These are phyloP conservation scores for Fusarium coicis DNA, from an alignment of 2,329 filamentous ascomycete species.

Conservation along the genomic window DNA sequence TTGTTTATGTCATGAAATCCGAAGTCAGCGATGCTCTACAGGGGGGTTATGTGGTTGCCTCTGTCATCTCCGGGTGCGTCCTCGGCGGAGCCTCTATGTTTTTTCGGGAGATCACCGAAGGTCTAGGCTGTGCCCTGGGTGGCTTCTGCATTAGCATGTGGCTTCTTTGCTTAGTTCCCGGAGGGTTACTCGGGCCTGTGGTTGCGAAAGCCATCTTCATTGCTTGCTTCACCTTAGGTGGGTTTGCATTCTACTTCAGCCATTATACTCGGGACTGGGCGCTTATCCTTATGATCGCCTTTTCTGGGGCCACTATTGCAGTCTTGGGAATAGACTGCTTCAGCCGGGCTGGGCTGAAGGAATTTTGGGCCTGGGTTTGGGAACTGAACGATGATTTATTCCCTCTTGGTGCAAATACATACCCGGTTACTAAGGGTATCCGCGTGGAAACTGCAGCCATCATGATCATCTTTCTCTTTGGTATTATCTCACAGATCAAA, in stretches of 20 bases:
- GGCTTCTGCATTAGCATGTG: slow-evolving; percentile 92
- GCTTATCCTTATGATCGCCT: slow-evolving; percentile 80
- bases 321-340: slow-evolving; percentile 93
- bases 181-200: slow-evolving; percentile 74
- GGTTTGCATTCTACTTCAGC: slow-evolving; percentile 81
- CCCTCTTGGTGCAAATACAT: slow-evolving; percentile 78
- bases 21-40: slow-evolving; percentile 81
- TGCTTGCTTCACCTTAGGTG: slow-evolving; percentile 72
- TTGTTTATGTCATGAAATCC: slow-evolving; percentile 87
- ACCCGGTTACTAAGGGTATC: slow-evolving; percentile 88
- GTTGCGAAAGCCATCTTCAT: slow-evolving; percentile 80
- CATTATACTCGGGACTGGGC: slow-evolving; percentile 81
- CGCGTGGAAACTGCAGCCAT: slow-evolving; percentile 84
- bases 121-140: slow-evolving; percentile 85
- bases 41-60: slow-evolving; percentile 86
- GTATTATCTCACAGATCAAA: slow-evolving; percentile 85
- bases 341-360: slow-evolving; percentile 88
- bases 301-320: slow-evolving; percentile 81
- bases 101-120: slow-evolving; percentile 84
- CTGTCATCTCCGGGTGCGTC: slow-evolving; percentile 75
- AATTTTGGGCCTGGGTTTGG: slow-evolving; percentile 97
- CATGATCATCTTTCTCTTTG: slow-evolving; percentile 77
- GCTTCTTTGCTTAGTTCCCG: slow-evolving; percentile 81
- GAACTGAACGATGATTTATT: slow-evolving; percentile 82
- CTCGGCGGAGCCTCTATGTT: slow-evolving; percentile 80